These are phyloP conservation scores for Aspergillus kassunensis DNA, from an alignment of 495 filamentous ascomycete genomes.

Conservation along the genomic window DNA sequence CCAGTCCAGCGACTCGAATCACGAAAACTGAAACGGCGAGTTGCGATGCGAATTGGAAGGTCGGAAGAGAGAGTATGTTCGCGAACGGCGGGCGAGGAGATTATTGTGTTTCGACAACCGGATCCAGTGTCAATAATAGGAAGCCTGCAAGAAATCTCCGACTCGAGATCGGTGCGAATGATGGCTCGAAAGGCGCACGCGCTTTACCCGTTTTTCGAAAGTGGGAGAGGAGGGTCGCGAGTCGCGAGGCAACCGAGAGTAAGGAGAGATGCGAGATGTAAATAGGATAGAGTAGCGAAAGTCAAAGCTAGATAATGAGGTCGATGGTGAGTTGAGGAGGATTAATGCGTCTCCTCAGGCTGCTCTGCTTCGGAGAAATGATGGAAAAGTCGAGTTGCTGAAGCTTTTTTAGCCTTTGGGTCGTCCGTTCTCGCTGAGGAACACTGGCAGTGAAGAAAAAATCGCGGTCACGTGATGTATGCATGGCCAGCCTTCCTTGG, in stretches of 20 bases:
- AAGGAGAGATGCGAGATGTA: neutral
- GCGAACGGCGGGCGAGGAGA: neutral
- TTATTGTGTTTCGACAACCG: neutral
- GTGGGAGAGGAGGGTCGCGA: slow-evolving; percentile 12
- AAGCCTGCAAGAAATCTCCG: neutral
- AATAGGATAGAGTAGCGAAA: neutral
- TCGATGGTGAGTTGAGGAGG: neutral
- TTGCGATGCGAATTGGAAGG: slow-evolving; percentile 5
- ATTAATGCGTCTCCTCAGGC: slow-evolving; percentile 9
- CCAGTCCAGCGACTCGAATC: slow-evolving; percentile 1
- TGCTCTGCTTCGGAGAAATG: slow-evolving; percentile 14
- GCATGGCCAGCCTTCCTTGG: slow-evolving; percentile 21
- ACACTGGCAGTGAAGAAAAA: slow-evolving; percentile 15
- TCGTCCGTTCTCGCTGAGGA: slow-evolving; percentile 9
- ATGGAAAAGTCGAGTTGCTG: slow-evolving; percentile 8
- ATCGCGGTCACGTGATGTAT: slow-evolving; percentile 21
- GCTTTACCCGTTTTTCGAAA: slow-evolving; percentile 3
- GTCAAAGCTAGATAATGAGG: slow-evolving; percentile 7
- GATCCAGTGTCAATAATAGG: neutral
- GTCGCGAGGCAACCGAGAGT: slow-evolving; percentile 11
- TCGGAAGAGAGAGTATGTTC: slow-evolving; percentile 1
- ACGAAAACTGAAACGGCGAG: slow-evolving; percentile 12
- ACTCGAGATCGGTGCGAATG: neutral
- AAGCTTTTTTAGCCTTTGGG: slow-evolving; percentile 16
- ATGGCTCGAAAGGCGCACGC: slow-evolving; percentile 11